A percentile compares a stretch with the other conserved stretches of the same genome.
These are phyloP conservation scores for Candida tunisiensis DNA, from an alignment of 1,139 yeast genomes.

Conservation along the genomic window DNA sequence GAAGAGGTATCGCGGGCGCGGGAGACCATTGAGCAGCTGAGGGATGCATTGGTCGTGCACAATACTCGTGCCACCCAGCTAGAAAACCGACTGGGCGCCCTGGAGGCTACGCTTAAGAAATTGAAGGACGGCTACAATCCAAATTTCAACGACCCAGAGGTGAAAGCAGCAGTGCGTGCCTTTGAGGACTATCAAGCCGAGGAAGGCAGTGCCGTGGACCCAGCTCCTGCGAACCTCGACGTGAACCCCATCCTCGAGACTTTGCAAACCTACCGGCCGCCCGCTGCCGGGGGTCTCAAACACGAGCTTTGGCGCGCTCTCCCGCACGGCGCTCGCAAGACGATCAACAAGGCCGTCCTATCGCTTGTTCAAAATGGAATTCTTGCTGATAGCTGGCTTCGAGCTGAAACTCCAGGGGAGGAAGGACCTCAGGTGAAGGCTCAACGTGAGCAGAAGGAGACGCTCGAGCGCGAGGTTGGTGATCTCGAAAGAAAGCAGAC, in stretches of 20 bases:
- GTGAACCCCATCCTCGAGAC: neutral
- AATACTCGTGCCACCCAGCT: conserved; percentile 6
- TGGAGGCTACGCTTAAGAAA: conserved; percentile 29
- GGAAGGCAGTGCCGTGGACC: neutral
- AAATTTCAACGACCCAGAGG: conserved; percentile 81
- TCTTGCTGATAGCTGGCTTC: conserved; percentile 8
- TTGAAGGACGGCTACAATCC: conserved; percentile 58
- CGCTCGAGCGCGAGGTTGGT: conserved; percentile 10
- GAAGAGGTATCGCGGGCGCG: conserved; percentile 3
- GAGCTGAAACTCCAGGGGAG: conserved; percentile 1
- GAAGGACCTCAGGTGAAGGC: conserved; percentile 2
- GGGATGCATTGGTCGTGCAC: conserved; percentile 7
- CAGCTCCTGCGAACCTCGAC: neutral
- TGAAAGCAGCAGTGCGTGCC: conserved; percentile 48
- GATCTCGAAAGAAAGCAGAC: conserved; percentile 7
- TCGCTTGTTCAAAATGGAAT: conserved; percentile 13
- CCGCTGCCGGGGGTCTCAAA: neutral
- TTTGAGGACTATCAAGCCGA: conserved; percentile 25
- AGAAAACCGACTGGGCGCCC: conserved; percentile 10
- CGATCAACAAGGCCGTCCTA: conserved; percentile 1
- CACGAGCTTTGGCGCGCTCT: neutral
- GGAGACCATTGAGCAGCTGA: conserved; percentile 6
- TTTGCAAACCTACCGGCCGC: neutral
- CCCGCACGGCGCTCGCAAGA: too few relatives aligned
- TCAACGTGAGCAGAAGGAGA: conserved; percentile 11